phyloP scores from a whole-genome alignment of 768 basidiomycete genomes.

The Glaciozyma antarctica region DNA sequence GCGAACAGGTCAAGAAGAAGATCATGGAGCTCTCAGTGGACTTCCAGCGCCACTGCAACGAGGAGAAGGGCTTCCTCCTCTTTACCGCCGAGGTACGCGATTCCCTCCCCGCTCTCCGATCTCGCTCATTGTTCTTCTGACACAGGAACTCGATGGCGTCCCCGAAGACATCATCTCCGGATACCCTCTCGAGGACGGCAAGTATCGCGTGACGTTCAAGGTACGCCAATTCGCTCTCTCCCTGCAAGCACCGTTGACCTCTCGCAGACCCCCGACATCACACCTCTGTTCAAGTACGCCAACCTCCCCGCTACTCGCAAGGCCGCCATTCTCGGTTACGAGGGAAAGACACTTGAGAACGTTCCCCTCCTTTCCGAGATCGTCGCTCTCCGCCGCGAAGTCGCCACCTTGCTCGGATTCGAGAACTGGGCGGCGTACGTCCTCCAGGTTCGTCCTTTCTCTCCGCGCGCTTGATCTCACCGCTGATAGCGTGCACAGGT shows the following conservation, averaged over 20 bases:
- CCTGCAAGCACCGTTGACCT: constrained; percentile 32
- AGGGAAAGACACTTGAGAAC: constrained; percentile 60
- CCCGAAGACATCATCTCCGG: constrained; percentile 59
- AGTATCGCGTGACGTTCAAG: constrained; percentile 69
- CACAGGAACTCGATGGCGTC: constrained; percentile 67
- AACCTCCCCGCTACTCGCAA: constrained; percentile 59
- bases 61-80: constrained; percentile 56
- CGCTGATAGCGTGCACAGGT: constrained; percentile 1
- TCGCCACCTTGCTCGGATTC: constrained; percentile 61
- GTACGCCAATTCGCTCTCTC: constrained; percentile 72
- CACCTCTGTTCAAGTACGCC: constrained; percentile 52
- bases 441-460: constrained; percentile 47
- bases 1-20: constrained; percentile 55
- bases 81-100: constrained; percentile 25
- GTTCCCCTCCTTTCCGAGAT: constrained; percentile 59
- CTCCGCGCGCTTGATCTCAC: too few species aligned
- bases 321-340: constrained; percentile 57
- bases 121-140: constrained; percentile 54
- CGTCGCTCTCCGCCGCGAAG: constrained; percentile 59
- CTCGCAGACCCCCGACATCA: background rate
- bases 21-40: constrained; percentile 66
- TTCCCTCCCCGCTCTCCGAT: constrained; percentile 42
- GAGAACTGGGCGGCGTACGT: constrained; percentile 73
- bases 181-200: constrained; percentile 43
- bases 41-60: constrained; percentile 83